A percentile compares a stretch with the other conserved stretches of the same genome.
phyloP scores from a whole-genome alignment of 306 rosid species.

The Cucumis sativus region Cucumber_9930_V3 NC_026657.2:39550501-39551000 shows the following conservation, averaged over 20 bases:
- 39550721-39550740: conserved; percentile 98
- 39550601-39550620: background rate
- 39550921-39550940: conserved; percentile 98
- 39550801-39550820: background rate
- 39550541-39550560: conserved; percentile 83
- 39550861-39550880: conserved; percentile 20
- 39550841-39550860: background rate
- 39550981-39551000: conserved; percentile 21
- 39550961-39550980: conserved; percentile 93
- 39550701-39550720: conserved; percentile 87
- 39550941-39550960: conserved; percentile 97
- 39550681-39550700: conserved; percentile 58
- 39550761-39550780: conserved; percentile 96
- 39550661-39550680: conserved; percentile 1
- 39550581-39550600: conserved; percentile 51
- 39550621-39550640: background rate
- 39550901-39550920: conserved; percentile 98
- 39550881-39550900: conserved; percentile 91
- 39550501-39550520: conserved; percentile 97
- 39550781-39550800: conserved; percentile 81
- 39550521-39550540: conserved; percentile 98
- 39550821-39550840: background rate
- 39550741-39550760: conserved; percentile 91
- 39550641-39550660: background rate
- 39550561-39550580: conserved; percentile 95